phyloP scores from a whole-genome alignment of 805 yeast genomes.

The Wickerhamomyces pijperi region DNA sequence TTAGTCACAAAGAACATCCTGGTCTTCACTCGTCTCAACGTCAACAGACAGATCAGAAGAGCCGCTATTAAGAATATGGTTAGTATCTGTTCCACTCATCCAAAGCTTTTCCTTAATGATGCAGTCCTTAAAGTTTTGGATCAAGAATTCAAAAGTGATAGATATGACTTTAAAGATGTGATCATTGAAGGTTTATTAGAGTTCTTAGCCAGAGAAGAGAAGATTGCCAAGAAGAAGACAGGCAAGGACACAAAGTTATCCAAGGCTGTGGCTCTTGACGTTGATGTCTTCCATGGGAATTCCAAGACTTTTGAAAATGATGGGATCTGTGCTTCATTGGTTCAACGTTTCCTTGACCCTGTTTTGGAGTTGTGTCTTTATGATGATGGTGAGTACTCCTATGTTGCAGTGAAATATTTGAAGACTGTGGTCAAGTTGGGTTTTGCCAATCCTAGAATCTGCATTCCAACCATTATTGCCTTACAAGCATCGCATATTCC shows the following conservation, averaged over 20 bases:
- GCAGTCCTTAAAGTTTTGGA: slow-evolving; percentile 43
- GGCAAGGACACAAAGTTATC: slow-evolving; percentile 29
- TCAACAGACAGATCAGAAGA: slow-evolving; percentile 28
- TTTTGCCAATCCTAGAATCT: slow-evolving; percentile 61
- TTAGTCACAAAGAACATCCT: slow-evolving; percentile 49
- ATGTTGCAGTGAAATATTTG: slow-evolving; percentile 42
- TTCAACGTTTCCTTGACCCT: slow-evolving; percentile 44
- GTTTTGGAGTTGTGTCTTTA: slow-evolving; percentile 39
- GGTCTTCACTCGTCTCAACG: slow-evolving; percentile 32
- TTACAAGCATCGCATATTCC: slow-evolving; percentile 42
- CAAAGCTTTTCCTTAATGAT: slow-evolving; percentile 52
- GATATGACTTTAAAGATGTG: slow-evolving; percentile 33
- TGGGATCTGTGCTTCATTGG: slow-evolving; percentile 64
- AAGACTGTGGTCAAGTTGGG: slow-evolving; percentile 52
- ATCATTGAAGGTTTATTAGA: slow-evolving; percentile 47
- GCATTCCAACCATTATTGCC: slow-evolving; percentile 62
- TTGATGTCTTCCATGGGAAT: slow-evolving; percentile 44
- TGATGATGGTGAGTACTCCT: slow-evolving; percentile 34
- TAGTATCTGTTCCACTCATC: slow-evolving; percentile 47
- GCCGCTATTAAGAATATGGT: slow-evolving; percentile 49
- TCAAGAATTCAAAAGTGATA: slow-evolving; percentile 28
- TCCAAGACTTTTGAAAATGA: slow-evolving; percentile 41
- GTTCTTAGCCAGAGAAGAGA: slow-evolving; percentile 49
- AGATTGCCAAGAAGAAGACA: slow-evolving; percentile 27
- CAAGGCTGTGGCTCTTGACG: slow-evolving; percentile 21